These are phyloP conservation scores for Ophiostoma quercus DNA, from an alignment of 2,329 filamentous ascomycete genomes.

Conservation along the genomic window DNA sequence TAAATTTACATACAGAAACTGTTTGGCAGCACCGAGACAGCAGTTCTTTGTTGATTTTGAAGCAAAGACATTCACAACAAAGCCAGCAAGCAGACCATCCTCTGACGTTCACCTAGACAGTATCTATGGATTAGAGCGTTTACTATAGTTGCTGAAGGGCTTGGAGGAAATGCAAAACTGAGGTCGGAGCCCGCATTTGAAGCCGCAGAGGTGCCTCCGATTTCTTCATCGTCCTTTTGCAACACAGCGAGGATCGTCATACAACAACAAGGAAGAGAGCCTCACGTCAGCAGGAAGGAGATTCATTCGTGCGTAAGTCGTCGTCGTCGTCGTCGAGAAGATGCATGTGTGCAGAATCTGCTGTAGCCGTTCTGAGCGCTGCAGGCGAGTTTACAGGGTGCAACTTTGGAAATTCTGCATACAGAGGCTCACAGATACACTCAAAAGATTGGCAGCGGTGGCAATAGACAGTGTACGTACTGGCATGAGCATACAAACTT, in stretches of 20 bases:
- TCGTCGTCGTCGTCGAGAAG: background rate
- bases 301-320: background rate
- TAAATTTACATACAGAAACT: background rate
- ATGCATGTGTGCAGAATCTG: background rate
- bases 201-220: background rate
- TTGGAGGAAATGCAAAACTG: background rate
- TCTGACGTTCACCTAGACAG: background rate
- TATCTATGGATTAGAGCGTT: background rate
- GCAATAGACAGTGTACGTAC: fast-evolving
- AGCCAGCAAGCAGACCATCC: background rate
- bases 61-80: background rate
- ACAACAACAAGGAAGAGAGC: background rate
- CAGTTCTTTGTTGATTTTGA: background rate
- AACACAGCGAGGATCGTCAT: background rate
- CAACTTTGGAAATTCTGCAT: background rate
- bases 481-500: background rate
- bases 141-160: background rate
- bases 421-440: no score
- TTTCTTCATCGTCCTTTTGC: background rate
- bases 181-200: background rate
- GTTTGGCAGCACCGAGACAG: background rate
- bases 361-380: background rate
- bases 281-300: background rate
- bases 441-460: background rate
- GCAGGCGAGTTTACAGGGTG: background rate